A percentile compares a stretch with the other conserved stretches of the same genome.
Conservation (phyloP, 2,329 filamentous ascomycete genomes). For the Zymoseptoria tritici region DNA sequence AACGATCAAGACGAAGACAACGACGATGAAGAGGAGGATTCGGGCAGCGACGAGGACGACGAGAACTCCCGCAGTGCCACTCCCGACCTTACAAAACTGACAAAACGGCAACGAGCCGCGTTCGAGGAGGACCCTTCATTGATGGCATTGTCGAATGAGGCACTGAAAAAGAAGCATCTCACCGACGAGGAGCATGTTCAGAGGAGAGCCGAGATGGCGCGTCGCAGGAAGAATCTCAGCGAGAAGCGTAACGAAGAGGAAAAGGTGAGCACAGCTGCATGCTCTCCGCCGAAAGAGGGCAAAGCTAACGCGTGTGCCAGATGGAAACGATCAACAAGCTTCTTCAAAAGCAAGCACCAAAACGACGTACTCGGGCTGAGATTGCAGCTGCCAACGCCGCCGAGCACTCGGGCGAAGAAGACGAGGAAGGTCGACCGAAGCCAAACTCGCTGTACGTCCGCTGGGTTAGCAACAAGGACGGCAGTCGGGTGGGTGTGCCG, state of each 20-base stretch:
- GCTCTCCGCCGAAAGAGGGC: neutral
- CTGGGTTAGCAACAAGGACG: conserved; percentile 63
- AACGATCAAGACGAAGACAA: conserved; percentile 30
- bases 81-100: conserved; percentile 59
- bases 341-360: conserved; percentile 76
- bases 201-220: conserved; percentile 66
- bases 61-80: conserved; percentile 50
- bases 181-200: conserved; percentile 67
- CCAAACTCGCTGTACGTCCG: conserved; percentile 56
- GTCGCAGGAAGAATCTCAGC: conserved; percentile 64
- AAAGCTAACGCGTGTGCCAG: conserved; percentile 37
- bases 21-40: conserved; percentile 36
- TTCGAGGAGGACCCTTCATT: conserved; percentile 32
- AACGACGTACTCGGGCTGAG: conserved; percentile 48
- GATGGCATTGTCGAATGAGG: conserved; percentile 54
- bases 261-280: conserved; percentile 46
- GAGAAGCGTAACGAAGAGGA: conserved; percentile 74
- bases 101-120: conserved; percentile 58
- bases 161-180: conserved; percentile 65
- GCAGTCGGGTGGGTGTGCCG: conserved; percentile 57
- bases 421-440: conserved; percentile 14
- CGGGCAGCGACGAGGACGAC: conserved; percentile 42
- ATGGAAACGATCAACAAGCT: conserved; percentile 90
- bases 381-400: conserved; percentile 37
- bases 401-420: conserved; percentile 41